Evolutionary conservation across 2,329 filamentous ascomycete species (phyloP).

Genomic region (Metarhizium anisopliae): DNA sequence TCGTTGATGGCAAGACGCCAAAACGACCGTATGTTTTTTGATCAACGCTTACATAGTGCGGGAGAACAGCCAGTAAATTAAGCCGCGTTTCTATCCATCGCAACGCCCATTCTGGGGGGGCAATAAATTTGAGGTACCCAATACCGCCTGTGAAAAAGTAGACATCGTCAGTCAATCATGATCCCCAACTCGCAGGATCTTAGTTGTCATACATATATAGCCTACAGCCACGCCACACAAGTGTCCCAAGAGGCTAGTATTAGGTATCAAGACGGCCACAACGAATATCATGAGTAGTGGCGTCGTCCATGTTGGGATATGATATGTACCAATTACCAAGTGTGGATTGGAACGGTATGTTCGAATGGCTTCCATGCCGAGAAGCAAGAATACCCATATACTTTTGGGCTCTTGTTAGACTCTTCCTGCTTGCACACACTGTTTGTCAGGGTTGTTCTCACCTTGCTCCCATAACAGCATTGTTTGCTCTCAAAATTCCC

Average conservation of each 20-base stretch:
- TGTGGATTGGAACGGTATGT: slow-evolving; percentile 75
- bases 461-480: slow-evolving; percentile 74
- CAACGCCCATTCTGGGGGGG: slow-evolving; percentile 79
- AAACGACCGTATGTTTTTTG: slow-evolving; percentile 94
- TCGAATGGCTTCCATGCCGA: slow-evolving; percentile 78
- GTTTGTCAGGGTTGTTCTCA: slow-evolving; percentile 27
- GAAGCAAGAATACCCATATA: slow-evolving; percentile 85
- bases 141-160: slow-evolving; percentile 53
- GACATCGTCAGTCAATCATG: background rate
- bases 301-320: slow-evolving; percentile 88
- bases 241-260: slow-evolving; percentile 79
- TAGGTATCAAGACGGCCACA: slow-evolving; percentile 67
- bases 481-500: slow-evolving; percentile 61
- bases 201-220: slow-evolving; percentile 63
- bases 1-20: slow-evolving; percentile 65
- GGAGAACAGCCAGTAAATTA: slow-evolving; percentile 73
- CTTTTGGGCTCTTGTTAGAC: slow-evolving; percentile 33
- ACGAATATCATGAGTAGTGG: slow-evolving; percentile 71
- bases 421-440: background rate
- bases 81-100: slow-evolving; percentile 84
- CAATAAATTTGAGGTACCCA: slow-evolving; percentile 81
- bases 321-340: slow-evolving; percentile 51
- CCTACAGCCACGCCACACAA: slow-evolving; percentile 75
- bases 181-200: background rate
- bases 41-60: slow-evolving; percentile 89